Base-by-base conservation (phyloP, 257 asterid species). In the Solanum bukasovii region DNA sequence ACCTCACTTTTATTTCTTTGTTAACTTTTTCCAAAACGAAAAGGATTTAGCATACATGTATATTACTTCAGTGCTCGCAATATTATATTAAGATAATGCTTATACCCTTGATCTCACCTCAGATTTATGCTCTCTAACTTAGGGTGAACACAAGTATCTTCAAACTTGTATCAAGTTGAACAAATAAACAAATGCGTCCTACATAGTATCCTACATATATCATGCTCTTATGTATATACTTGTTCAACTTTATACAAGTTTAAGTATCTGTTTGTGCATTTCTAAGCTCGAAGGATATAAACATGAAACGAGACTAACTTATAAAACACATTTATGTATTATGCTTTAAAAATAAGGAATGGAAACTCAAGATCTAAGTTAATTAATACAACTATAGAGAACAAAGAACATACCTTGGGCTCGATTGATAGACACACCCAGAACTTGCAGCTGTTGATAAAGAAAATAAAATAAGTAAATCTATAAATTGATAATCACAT, bases 391-490 rank as follows among this genome's bases (percentile, higher is more conserved):
- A 13, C 5, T 78, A 25, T 1, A 40, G 21, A 74, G 63, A 37
- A 63, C 40, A 73, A 27, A 88, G 86, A n/a, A 87, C 89, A 89
- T 68, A 96, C 99, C 98, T 91, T 90, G 99, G 92, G 87, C 89
- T 92, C 88, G 98, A 90, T 78, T 90, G 97, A 78, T 89, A 95
- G 9, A 87, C 92, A 88, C 99, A 96, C 87, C 93, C 94, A 90
- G 94, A 81, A 90, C 87, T 14, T 37, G 89, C 33, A 84, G 16
- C 98, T 95, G 93, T 46, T 87, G 73, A 37, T 49, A 35, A 38
- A 81, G 1, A 27, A 71, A 71, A 74, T 9, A 86, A 83, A 13
- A 68, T 21, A 37, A 81, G 31, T 49, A 87, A 21, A 79, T 46
- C 38, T 18, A 72, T 67, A n/a, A 87, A 18, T 38, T 21, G 5